Evolutionary conservation across 768 basidiomycete genomes (phyloP), one percentile per base, ranked within the genome.

Genomic region (Phlegmacium glaucopus): DNA sequence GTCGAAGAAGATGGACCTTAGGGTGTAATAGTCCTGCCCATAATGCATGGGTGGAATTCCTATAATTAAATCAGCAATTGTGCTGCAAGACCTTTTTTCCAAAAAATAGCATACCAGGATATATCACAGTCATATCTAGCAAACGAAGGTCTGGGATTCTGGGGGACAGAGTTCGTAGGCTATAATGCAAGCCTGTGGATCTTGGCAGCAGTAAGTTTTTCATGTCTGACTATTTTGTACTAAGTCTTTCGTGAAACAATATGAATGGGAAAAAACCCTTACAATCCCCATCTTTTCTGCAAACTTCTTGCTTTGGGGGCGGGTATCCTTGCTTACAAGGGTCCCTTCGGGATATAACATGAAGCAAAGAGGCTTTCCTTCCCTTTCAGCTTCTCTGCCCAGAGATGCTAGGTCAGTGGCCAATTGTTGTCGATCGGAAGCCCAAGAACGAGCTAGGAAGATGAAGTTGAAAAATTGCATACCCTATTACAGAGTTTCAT

Each of bases 381-480:
- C 74, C 42, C 76, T 66, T 58, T 87, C 79, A n/a, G 87, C 84
- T 27, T 76, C 76, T 43, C 73, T 75, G 1, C 85, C 93, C 11
- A 95, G 71, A 36, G 78, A 72, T 0, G 83, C 79, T 16, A 96
- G 76, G 48, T 81, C 76, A 16, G 72, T 66, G 22, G 83, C 77
- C 5, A 96, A 74, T 51, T 83, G 78, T 9, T 76, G 60, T 50
- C 82, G 76, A 63, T 97, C 94, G 15, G 89, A 82, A 2, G 87
- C 85, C 94, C 93, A 95, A 16, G 88, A 91, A 29, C 94, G 84
- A 13, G 86, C 82, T 17, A 97, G 78, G 66, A 97, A 97, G 49
- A 97, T 92, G 66, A 98, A 98, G 49, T 84, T 76, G 68, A 83
- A 96, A 71, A 93, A 85, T 78, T 89, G 92, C 92, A 96, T 97